Evolutionary conservation across 192 early-diverging fungal species (phyloP), one percentile per base, ranked within the genome.

Genomic region (Gonapodya prolifera): DNA sequence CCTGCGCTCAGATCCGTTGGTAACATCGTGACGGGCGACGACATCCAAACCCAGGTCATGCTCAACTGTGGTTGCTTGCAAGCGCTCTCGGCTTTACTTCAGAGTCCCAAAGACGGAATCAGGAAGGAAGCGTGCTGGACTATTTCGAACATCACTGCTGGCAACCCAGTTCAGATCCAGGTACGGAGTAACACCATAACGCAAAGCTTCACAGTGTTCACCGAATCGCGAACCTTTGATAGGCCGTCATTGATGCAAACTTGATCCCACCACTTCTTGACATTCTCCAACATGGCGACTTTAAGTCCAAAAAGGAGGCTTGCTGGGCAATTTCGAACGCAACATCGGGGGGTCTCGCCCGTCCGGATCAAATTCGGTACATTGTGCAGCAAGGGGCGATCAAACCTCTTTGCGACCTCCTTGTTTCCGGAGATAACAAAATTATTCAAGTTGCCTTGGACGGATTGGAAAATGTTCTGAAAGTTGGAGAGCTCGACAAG

Each of bases 51-150:
- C 34, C 97, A 98, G 82, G 90, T 94, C 45, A 91, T 99, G 74
- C 88, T 99, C 77, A 96, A 96, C 83, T 91, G 91, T 78, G 93
- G 91, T n/a, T 92, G 89, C 13, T 84, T 99, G 35, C 83, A 87
- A 23, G 92, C 94, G 30, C 86, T 99, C n/a, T 83, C 93, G 61
- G 80, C 85, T 34, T 87, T 99, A 69, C 88, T 99, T 61, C 89
- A 86, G 80, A 92, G 92, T 78, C 91, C 93, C 69, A 96, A 95
- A 82, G 97, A 99, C 35, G 93, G 89, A 69, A 97, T 99, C 82
- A 90, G 95, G 80, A 99, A 99, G 89, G 97, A 99, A 84, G 94
- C 96, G 69, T 98, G 96, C 86, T 99, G 97, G 97, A 99, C 97
- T 18, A 95, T 99, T 74, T 97, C 95, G 32, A 99, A 99, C 87